Conservation (phyloP, 306 rosid genomes). For the Malus sylvestris region DNA sequence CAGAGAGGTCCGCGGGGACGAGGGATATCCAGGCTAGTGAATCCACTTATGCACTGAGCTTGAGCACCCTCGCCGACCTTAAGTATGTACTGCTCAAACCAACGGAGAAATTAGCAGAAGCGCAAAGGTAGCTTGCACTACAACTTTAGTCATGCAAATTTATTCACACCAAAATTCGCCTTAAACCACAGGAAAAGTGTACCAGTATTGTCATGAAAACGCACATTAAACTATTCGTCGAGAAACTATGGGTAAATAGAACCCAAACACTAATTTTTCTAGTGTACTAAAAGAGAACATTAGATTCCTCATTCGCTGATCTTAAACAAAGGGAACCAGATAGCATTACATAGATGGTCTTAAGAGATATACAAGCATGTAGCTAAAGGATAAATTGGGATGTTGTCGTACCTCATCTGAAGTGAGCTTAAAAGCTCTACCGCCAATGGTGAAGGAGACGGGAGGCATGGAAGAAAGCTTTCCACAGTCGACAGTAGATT, state of each 20-base stretch:
- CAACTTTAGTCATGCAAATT: background rate
- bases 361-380: background rate
- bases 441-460: conserved; percentile 81
- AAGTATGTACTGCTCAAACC: conserved; percentile 65
- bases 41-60: conserved; percentile 91
- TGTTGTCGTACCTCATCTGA: conserved; percentile 52
- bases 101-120: conserved; percentile 6
- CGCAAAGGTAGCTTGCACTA: background rate
- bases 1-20: conserved; percentile 97
- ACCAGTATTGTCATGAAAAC: background rate
- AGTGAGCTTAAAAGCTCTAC: conserved; percentile 46
- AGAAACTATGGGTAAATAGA: background rate
- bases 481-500: conserved; percentile 65
- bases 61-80: conserved; percentile 64
- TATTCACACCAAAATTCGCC: background rate
- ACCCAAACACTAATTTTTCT: background rate
- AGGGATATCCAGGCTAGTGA: conserved; percentile 65
- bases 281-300: background rate
- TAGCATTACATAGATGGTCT: background rate
- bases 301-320: background rate
- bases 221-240: background rate
- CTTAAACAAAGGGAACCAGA: background rate
- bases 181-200: background rate
- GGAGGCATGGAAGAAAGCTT: conserved; percentile 58
- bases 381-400: conserved; percentile 5